phyloP scores from a whole-genome alignment of 305 asterid species.

The Solanum hybrid region DNA sequence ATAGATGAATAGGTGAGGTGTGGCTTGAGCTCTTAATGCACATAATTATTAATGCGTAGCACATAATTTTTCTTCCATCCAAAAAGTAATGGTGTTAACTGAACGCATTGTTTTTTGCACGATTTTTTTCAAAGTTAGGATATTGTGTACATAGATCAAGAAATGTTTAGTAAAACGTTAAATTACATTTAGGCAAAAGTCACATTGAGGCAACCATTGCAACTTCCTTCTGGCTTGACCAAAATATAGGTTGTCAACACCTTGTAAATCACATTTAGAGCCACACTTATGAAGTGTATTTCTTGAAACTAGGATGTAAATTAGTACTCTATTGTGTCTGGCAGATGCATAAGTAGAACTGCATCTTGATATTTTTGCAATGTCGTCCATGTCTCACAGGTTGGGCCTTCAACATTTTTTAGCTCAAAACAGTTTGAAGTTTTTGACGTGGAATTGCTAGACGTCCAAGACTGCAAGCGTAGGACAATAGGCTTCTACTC shows the following conservation, averaged over 20 bases:
- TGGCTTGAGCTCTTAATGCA: neutral
- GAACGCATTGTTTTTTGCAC: neutral
- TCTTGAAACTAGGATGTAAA: neutral
- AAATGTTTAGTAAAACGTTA: neutral
- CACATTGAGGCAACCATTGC: neutral
- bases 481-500: constrained; percentile 92
- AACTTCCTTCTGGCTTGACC: neutral
- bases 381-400: constrained; percentile 33
- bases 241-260: neutral
- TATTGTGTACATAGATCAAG: neutral
- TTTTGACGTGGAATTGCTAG: constrained; percentile 76
- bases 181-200: neutral
- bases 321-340: neutral
- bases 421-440: constrained; percentile 96
- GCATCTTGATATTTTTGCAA: neutral
- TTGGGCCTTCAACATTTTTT: constrained; percentile 98
- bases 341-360: neutral
- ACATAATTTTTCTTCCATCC: neutral
- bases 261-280: neutral
- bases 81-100: neutral
- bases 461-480: constrained; percentile 78
- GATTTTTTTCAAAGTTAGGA: neutral
- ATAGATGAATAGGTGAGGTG: neutral
- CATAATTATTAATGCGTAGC: neutral
- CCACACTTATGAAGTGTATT: neutral